A percentile compares a stretch with the other conserved stretches of the same genome.
phyloP scores from a whole-genome alignment of 1,284 basidiomycete species.

The Moniliophthora roreri region DNA sequence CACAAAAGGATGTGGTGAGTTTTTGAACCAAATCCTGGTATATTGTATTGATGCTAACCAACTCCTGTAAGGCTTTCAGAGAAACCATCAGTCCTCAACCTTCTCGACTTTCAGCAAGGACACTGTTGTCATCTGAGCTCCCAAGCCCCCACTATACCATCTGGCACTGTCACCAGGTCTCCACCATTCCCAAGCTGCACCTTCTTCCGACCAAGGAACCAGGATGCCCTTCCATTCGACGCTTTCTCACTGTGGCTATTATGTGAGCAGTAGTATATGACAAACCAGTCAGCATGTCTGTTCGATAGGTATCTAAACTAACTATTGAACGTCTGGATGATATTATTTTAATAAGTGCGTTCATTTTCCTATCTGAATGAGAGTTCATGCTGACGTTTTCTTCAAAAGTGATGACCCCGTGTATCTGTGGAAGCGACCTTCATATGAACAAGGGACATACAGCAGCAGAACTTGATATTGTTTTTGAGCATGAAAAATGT shows the following conservation, averaged over 20 bases:
- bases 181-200: too few relatives aligned
- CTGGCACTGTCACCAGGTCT: too few relatives aligned
- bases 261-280: slow-evolving; percentile 57
- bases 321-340: slow-evolving; percentile 49
- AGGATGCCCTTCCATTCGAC: not conserved
- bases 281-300: slow-evolving; percentile 42
- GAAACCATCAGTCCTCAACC: too few relatives aligned
- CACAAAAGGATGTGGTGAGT: too few relatives aligned
- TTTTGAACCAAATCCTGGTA: too few relatives aligned
- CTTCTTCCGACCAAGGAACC: not conserved
- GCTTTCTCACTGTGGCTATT: slow-evolving; percentile 7
- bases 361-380: not conserved
- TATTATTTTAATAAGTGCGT: slow-evolving; percentile 44
- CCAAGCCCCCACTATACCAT: not conserved
- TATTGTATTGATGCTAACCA: too few relatives aligned
- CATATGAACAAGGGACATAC: slow-evolving; percentile 60
- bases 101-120: too few relatives aligned
- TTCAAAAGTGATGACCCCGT: slow-evolving; percentile 46
- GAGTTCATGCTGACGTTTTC: slow-evolving; percentile 1
- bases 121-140: not conserved
- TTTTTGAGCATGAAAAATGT: slow-evolving; percentile 56
- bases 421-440: slow-evolving; percentile 52
- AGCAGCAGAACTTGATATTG: slow-evolving; percentile 45
- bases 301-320: slow-evolving; percentile 44
- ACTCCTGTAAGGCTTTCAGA: too few relatives aligned